Evolutionary conservation across 257 asterid species (phyloP), one percentile per base, ranked within the genome.

Genomic region (Schizonepeta tenuifolia): DNA sequence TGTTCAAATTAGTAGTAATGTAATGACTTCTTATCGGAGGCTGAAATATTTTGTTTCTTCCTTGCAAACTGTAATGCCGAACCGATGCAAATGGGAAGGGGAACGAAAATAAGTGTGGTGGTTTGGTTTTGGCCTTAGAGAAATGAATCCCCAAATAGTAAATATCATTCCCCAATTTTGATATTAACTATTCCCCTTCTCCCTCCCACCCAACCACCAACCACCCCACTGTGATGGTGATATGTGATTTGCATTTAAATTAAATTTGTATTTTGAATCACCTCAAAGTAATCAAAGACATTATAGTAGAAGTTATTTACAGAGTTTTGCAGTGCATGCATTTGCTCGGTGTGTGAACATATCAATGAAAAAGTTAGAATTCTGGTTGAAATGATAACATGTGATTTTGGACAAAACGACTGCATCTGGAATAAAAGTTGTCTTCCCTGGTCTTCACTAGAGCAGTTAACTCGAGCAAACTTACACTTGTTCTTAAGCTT

Each of bases 401-500:
- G 21, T 50, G 20, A 7, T 17, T 17, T 11, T 11, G 53, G 41
- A 24, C 46, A 7, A 10, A 26, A 76, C 41, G 5, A 57, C 41
- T 26, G 59, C 59, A 21, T 53, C 59, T 53, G 33, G 15, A 53
- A 9, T 53, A 20, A 24, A 12, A 13, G 24, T 49, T 47, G 12
- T 36, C 64, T 21, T 60, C 60, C n/a, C 66, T 60, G n/a, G 3
- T 28, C 9, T 71, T 20, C 24, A 18, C 8, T 59, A 13, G 20
- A 46, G 1, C n/a, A 12, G 50, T 26, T 28, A 41, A 67, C 36
- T 18, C 15, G 6, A 26, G 33, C 36, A 20, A 20, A 49, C 38
- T 21, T 36, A 22, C 64, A 22, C 35, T 63, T 35, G 35, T 46
- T 72, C 43, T 36, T 71, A 65, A 59, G 70, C 26, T 72, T 24